Conservation (phyloP, 1,284 basidiomycete genomes). For the Moniliophthora roreri region DNA sequence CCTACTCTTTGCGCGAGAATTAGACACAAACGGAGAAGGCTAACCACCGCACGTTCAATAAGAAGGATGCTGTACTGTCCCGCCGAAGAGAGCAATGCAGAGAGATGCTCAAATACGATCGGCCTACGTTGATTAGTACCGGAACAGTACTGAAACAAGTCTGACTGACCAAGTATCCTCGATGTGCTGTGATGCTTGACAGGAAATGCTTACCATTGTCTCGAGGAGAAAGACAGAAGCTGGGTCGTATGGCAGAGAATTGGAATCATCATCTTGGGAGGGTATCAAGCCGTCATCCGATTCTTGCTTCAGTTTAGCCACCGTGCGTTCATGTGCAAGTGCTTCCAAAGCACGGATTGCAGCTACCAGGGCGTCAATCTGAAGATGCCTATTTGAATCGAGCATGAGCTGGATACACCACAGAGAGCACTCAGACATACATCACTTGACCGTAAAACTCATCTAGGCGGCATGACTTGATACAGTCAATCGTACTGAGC, state of each 20-base stretch:
- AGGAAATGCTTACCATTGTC: constrained; percentile 87
- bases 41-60: constrained; percentile 96
- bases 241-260: constrained; percentile 86
- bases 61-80: constrained; percentile 85
- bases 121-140: constrained; percentile 55
- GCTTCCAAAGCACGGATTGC: constrained; percentile 87
- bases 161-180: constrained; percentile 80
- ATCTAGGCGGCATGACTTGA: constrained; percentile 91
- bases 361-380: constrained; percentile 76
- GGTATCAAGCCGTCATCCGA: constrained; percentile 54
- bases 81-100: constrained; percentile 76
- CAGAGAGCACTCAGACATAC: constrained; percentile 43
- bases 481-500: constrained; percentile 92
- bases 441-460: constrained; percentile 93
- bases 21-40: constrained; percentile 77
- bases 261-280: constrained; percentile 38
- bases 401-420: constrained; percentile 9
- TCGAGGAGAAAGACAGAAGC: constrained; percentile 93
- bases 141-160: not conserved
- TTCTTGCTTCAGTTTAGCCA: constrained; percentile 71
- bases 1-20: constrained; percentile 77
- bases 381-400: constrained; percentile 57
- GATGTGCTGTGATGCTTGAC: constrained; percentile 74
- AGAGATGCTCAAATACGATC: constrained; percentile 89
- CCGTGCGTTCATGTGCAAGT: constrained; percentile 83